phyloP scores from a whole-genome alignment of 768 basidiomycete genomes.

The Suillus lakei region DNA sequence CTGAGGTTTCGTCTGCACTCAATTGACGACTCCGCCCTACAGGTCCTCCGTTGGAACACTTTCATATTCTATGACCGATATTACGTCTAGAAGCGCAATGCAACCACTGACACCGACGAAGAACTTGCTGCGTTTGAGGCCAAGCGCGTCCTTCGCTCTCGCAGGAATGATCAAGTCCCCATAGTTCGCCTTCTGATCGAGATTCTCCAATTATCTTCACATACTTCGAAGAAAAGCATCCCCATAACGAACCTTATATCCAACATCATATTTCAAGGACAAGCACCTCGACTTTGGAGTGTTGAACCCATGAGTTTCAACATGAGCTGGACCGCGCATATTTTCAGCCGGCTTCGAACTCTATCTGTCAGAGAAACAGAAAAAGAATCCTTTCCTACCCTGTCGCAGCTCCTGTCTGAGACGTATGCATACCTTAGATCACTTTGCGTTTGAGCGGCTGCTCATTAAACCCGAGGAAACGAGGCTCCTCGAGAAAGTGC shows the following conservation, averaged over 20 bases:
- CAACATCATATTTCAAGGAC: conserved; percentile 32
- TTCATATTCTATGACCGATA: no score
- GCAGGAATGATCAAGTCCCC: not conserved
- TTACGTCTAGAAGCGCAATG: no score
- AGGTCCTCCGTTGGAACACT: no score
- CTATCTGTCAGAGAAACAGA: conserved; percentile 40
- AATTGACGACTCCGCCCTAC: no score
- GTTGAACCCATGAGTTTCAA: conserved; percentile 41
- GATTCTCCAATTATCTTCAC: not conserved
- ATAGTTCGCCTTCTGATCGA: not conserved
- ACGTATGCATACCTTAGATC: conserved; percentile 37
- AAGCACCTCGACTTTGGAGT: conserved; percentile 38
- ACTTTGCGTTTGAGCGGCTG: conserved; percentile 34
- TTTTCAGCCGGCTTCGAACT: conserved; percentile 41
- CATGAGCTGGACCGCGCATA: conserved; percentile 39
- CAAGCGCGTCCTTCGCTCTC: not conserved
- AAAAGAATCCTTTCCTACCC: conserved; percentile 20
- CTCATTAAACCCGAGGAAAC: not conserved
- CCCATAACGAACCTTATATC: conserved; percentile 27
- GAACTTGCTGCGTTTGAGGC: not conserved
- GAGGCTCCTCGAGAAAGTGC: not conserved
- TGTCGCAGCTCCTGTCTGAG: conserved; percentile 37
- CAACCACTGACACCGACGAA: not conserved
- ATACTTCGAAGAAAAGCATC: not conserved
- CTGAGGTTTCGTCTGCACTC: no score